phyloP scores from a whole-genome alignment of 768 basidiomycete genomes.

The Mycena galopus region DNA sequence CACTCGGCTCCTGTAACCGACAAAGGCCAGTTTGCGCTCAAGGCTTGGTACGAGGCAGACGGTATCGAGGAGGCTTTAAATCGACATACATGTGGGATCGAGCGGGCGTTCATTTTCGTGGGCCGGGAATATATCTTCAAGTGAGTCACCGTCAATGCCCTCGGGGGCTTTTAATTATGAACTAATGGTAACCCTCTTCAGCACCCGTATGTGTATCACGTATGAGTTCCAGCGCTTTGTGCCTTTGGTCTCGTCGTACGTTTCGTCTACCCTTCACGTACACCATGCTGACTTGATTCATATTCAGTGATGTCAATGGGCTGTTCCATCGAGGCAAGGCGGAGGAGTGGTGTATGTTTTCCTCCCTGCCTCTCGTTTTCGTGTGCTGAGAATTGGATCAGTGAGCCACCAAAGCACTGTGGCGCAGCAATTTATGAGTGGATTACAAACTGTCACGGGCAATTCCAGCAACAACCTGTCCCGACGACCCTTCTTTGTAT shows the following conservation, averaged over 20 bases:
- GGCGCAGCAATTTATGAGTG: slow-evolving; percentile 70
- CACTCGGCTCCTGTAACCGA: slow-evolving; percentile 56
- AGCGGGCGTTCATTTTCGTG: slow-evolving; percentile 76
- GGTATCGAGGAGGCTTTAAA: slow-evolving; percentile 73
- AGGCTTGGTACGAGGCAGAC: slow-evolving; percentile 80
- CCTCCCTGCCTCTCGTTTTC: background rate
- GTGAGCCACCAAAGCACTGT: slow-evolving; percentile 73
- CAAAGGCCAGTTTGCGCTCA: slow-evolving; percentile 72
- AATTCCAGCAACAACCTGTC: slow-evolving; percentile 62
- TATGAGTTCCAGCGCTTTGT: slow-evolving; percentile 77
- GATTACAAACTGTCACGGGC: slow-evolving; percentile 73
- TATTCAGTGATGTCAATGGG: slow-evolving; percentile 56
- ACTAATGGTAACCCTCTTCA: slow-evolving; percentile 46
- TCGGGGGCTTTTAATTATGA: slow-evolving; percentile 18
- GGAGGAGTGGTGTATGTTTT: slow-evolving; percentile 74
- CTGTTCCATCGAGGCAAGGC: slow-evolving; percentile 69
- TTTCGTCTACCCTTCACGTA: slow-evolving; percentile 13
- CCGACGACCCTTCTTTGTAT: slow-evolving; percentile 74
- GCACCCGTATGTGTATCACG: slow-evolving; percentile 78
- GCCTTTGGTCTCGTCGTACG: slow-evolving; percentile 70
- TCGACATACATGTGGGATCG: slow-evolving; percentile 74
- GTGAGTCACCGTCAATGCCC: slow-evolving; percentile 61
- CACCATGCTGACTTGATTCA: background rate
- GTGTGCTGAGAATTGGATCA: slow-evolving; percentile 42
- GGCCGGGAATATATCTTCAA: slow-evolving; percentile 84